Conservation (phyloP, 768 basidiomycete species). For the Leccinum broughii region DNA sequence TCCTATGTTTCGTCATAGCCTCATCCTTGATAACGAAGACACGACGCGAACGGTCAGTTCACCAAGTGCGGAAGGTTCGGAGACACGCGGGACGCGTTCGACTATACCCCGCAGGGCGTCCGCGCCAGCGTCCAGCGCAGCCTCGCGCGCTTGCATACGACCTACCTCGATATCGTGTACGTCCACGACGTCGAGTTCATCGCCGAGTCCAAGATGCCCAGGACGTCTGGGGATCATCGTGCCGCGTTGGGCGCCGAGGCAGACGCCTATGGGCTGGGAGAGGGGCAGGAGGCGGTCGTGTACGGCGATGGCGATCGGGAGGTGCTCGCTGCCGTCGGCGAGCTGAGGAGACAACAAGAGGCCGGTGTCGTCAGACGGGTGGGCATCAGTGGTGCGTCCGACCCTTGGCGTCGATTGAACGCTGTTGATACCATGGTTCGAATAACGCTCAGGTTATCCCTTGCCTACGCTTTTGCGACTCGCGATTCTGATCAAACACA, state of each 20-base stretch:
- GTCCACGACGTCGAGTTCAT: slow-evolving; percentile 87
- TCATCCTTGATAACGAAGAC: too few species aligned
- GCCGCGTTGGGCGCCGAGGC: slow-evolving; percentile 54
- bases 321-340: slow-evolving; percentile 65
- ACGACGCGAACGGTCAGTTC: slow-evolving; percentile 46
- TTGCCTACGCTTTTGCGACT: slow-evolving; percentile 83
- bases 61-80: slow-evolving; percentile 88
- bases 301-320: slow-evolving; percentile 71
- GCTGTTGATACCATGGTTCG: slow-evolving; percentile 23
- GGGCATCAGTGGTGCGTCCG: slow-evolving; percentile 70
- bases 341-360: slow-evolving; percentile 65
- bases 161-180: slow-evolving; percentile 79
- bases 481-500: slow-evolving; percentile 69
- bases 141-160: slow-evolving; percentile 66
- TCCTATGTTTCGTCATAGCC: not conserved
- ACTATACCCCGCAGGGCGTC: slow-evolving; percentile 70
- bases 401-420: not conserved
- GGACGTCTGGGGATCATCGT: slow-evolving; percentile 54
- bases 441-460: slow-evolving; percentile 75
- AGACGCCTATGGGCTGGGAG: slow-evolving; percentile 62
- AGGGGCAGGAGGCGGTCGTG: slow-evolving; percentile 55
- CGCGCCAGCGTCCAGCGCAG: slow-evolving; percentile 67
- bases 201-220: slow-evolving; percentile 49
- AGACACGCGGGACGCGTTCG: slow-evolving; percentile 49
- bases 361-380: slow-evolving; percentile 73